A percentile compares a stretch with the other conserved stretches of the same genome.
Evolutionary conservation across 1,284 basidiomycete species (phyloP).

Genomic region (Pascua guehoae): DNA sequence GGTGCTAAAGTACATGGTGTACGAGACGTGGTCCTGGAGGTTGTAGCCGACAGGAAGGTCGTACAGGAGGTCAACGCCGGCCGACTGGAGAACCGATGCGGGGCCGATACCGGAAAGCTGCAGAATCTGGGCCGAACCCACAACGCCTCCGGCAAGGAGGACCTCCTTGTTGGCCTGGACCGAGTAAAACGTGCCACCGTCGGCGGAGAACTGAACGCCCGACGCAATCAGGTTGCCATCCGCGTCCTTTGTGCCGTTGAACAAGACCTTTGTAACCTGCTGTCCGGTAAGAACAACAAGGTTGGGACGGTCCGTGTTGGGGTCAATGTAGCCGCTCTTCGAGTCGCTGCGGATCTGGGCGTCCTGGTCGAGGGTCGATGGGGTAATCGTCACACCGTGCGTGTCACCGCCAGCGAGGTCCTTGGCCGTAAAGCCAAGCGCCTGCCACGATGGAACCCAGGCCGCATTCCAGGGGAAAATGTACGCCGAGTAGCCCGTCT

Average conservation of each 20-base stretch:
- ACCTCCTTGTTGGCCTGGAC: conserved; percentile 56
- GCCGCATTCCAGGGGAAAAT: conserved; percentile 55
- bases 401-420: conserved; percentile 35
- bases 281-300: conserved; percentile 58
- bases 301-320: conserved; percentile 59
- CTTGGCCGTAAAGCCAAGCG: conserved; percentile 54
- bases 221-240: conserved; percentile 55
- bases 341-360: conserved; percentile 67
- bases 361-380: conserved; percentile 61
- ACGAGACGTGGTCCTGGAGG: conserved; percentile 65
- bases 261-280: conserved; percentile 64
- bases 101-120: conserved; percentile 71
- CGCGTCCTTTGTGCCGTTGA: conserved; percentile 54
- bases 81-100: conserved; percentile 54
- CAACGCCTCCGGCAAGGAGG: conserved; percentile 57
- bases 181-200: conserved; percentile 47
- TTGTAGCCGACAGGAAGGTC: conserved; percentile 72
- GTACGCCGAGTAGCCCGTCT: conserved; percentile 46
- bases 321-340: conserved; percentile 66
- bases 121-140: conserved; percentile 65
- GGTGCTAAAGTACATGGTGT: conserved; percentile 40
- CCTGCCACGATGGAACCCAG: conserved; percentile 55
- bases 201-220: conserved; percentile 57
- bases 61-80: conserved; percentile 53
- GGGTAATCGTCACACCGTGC: conserved; percentile 53